Evolutionary conservation across 495 filamentous ascomycete genomes (phyloP).

Genomic region (Aspergillus sclerotioniger): DNA sequence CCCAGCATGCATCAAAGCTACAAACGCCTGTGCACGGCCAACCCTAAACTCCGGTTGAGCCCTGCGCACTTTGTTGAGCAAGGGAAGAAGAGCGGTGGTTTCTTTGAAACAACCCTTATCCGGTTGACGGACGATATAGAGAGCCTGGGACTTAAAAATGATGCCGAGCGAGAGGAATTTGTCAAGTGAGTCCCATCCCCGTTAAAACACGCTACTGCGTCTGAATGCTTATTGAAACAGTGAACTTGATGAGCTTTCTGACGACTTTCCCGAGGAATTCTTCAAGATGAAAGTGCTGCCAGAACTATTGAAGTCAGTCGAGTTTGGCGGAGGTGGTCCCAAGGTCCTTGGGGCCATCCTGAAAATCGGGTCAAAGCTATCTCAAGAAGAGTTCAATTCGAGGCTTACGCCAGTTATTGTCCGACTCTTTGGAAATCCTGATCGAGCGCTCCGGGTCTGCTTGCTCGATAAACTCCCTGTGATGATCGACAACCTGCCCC

Average conservation of each 20-base stretch:
- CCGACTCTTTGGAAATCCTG: conserved; percentile 84
- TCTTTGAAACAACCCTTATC: conserved; percentile 91
- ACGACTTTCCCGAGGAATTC: conserved; percentile 95
- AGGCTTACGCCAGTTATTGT: conserved; percentile 84
- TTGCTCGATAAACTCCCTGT: conserved; percentile 81
- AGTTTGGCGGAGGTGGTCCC: conserved; percentile 93
- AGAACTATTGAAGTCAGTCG: conserved; percentile 93
- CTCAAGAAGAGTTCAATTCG: conserved; percentile 84
- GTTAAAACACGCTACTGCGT: not conserved
- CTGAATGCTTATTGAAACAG: conserved; percentile 36
- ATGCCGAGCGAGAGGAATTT: conserved; percentile 80
- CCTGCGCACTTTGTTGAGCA: conserved; percentile 87
- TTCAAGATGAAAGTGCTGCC: conserved; percentile 96
- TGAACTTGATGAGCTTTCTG: conserved; percentile 79
- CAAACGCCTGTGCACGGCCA: conserved; percentile 81
- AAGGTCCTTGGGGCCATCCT: conserved; percentile 86
- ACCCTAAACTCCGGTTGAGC: conserved; percentile 82
- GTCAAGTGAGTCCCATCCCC: conserved; percentile 58
- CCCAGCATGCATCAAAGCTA: conserved; percentile 85
- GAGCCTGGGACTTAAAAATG: conserved; percentile 81
- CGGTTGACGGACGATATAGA: conserved; percentile 89
- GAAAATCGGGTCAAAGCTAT: conserved; percentile 82
- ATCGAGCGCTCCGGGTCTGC: conserved; percentile 89
- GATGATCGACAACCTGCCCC: conserved; percentile 89
- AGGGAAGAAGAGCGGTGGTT: conserved; percentile 74